Evolutionary conservation across 2,329 filamentous ascomycete species (phyloP).

Genomic region (Chaetomium olivaceum): DNA sequence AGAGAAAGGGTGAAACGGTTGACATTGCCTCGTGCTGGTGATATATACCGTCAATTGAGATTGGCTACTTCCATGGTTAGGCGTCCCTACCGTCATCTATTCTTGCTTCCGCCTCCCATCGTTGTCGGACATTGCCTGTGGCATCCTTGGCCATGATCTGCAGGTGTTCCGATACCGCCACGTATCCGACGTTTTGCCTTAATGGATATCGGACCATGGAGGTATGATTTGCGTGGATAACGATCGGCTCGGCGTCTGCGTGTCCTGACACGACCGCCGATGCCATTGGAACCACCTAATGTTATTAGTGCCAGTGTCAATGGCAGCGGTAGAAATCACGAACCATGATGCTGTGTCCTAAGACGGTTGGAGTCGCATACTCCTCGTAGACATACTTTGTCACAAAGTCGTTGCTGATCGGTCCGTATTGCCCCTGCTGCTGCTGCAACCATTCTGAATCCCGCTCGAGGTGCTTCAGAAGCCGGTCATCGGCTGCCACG

Average conservation of each 20-base stretch:
- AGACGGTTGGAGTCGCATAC: constrained; percentile 34
- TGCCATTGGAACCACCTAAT: constrained; percentile 38
- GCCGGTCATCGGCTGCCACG: neutral
- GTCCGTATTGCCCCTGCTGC: constrained; percentile 39
- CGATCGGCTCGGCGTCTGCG: constrained; percentile 37
- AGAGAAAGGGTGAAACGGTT: neutral
- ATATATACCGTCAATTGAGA: neutral
- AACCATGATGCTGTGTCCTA: constrained; percentile 36
- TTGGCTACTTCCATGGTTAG: neutral
- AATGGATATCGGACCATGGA: constrained; percentile 39
- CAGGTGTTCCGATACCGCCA: constrained; percentile 15
- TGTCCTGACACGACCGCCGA: constrained; percentile 41
- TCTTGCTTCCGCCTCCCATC: constrained; percentile 9
- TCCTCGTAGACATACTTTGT: constrained; percentile 40
- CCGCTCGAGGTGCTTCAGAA: constrained; percentile 22
- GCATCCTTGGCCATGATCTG: constrained; percentile 7
- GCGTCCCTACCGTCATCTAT: constrained; percentile 8
- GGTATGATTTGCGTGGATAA: constrained; percentile 39
- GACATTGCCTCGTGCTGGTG: neutral
- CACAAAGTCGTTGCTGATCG: constrained; percentile 40
- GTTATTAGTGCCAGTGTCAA: constrained; percentile 22
- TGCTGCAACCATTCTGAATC: constrained; percentile 42
- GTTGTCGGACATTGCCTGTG: neutral
- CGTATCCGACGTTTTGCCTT: constrained; percentile 30
- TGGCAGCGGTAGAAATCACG: constrained; percentile 9